Base-by-base conservation (phyloP, 805 yeast species). In the Spathaspora girioi region DNA sequence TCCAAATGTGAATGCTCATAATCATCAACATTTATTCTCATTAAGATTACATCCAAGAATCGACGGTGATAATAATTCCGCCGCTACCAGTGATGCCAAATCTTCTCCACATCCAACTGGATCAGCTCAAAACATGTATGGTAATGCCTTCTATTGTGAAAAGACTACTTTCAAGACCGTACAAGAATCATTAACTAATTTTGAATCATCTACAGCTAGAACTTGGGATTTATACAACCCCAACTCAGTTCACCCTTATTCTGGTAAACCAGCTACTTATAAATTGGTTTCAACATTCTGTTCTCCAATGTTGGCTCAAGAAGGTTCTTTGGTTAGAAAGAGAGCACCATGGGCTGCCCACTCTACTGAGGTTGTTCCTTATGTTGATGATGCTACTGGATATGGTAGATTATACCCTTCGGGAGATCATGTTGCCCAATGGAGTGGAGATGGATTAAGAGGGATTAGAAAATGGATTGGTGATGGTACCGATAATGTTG, bases 21-120 rank as follows among this genome's bases (percentile, higher is more conserved):
- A 87, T 69, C 96, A 87, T 71, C 96, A 88, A 77, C 94, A 87
- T 72, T 70, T 87, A 72, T 87, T 87, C 69, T 80, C 89, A 17
- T 75, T 87, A 58, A 80, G 96, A 76, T 66, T 87, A 57, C 88
- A 88, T 65, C 93, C 96, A 58, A 80, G 90, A 76, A 72, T 87
- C 55, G 94, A 87, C 59, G 94, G 94, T 62, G 87, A 83, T 56
- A 82, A 82, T 59, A 88, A 87, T 75, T 84, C 92, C 48, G 86
- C 84, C 50, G 86, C 86, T 40, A 77, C 76, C 53, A 74, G 81
- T 41, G 93, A 87, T 64, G 91, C 87, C 49, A 67, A 70, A 45
- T 69, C 84, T 2, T 78, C 86, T 44, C 83, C 84, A 41, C 68
- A 65, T 55, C 83, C 84, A 50, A 72, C 81, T 46, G 92, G 91